phyloP scores from a whole-genome alignment of 306 rosid genomes.

The Quercus variabilis region DNA sequence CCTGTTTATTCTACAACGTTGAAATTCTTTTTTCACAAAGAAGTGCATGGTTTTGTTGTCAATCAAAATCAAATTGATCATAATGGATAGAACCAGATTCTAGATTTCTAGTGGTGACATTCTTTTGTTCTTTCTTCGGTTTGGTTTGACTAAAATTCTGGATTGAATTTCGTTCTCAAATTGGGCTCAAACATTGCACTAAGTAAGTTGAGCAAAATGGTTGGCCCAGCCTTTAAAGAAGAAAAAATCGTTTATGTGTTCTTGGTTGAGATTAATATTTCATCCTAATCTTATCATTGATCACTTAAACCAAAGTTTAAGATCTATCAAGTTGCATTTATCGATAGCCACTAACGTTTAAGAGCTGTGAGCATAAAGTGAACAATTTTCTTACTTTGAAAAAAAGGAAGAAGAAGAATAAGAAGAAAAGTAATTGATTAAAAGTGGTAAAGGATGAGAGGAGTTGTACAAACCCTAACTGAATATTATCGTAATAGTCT shows the following conservation, averaged over 20 bases:
- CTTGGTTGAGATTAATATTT: background rate
- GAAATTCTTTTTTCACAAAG: background rate
- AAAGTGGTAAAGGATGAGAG: no score
- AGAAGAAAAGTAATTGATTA: no score
- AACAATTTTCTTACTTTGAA: no score
- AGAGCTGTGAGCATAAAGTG: no score
- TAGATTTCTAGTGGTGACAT: constrained; percentile 8
- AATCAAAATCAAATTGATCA: no score
- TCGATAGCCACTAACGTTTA: no score
- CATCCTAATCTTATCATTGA: background rate
- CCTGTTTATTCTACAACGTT: background rate
- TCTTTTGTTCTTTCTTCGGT: background rate
- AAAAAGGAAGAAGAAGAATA: no score
- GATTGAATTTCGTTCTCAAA: background rate
- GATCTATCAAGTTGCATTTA: background rate
- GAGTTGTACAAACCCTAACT: no score
- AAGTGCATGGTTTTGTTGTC: constrained; percentile 1
- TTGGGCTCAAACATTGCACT: background rate
- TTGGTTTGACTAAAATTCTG: no score
- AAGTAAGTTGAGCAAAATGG: background rate
- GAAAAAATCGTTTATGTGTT: background rate
- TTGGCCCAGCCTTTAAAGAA: background rate
- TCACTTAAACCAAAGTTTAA: background rate
- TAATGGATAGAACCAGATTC: constrained; percentile 22
- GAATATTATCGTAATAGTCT: no score